Evolutionary conservation across 371 early-diverging fungal genomes (phyloP).

Genomic region (Dinochytrium kinnereticum): DNA sequence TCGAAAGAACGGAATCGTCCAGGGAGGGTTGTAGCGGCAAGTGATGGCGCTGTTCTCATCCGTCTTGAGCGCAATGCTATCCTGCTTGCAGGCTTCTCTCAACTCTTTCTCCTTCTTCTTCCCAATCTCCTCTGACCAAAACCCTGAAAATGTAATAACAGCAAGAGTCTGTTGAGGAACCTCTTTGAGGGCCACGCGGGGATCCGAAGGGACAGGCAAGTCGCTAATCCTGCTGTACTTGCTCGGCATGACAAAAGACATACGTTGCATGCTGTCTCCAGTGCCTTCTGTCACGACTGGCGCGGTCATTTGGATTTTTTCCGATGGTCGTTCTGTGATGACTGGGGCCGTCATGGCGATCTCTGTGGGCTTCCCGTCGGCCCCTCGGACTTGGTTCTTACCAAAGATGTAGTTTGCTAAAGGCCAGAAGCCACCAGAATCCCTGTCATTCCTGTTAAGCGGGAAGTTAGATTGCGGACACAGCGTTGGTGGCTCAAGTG

Average conservation of each 20-base stretch:
- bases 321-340: neutral
- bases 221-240: neutral
- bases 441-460: neutral
- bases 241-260: slow-evolving; percentile 13
- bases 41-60: neutral
- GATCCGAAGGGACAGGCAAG: slow-evolving; percentile 2
- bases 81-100: neutral
- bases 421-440: neutral
- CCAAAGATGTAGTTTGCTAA: neutral
- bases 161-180: neutral
- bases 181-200: neutral
- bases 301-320: slow-evolving; percentile 10
- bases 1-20: neutral
- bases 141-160: neutral
- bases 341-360: slow-evolving; percentile 18
- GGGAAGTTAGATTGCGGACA: neutral
- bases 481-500: no score
- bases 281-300: neutral
- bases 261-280: neutral
- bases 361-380: neutral
- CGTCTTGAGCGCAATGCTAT: neutral
- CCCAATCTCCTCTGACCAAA: neutral
- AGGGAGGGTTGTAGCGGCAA: slow-evolving; percentile 3
- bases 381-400: neutral
- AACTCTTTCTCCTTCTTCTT: neutral